Evolutionary conservation across 108 stramenopile genomes (phyloP).

Genomic region (Epipyxis sp.): DNA sequence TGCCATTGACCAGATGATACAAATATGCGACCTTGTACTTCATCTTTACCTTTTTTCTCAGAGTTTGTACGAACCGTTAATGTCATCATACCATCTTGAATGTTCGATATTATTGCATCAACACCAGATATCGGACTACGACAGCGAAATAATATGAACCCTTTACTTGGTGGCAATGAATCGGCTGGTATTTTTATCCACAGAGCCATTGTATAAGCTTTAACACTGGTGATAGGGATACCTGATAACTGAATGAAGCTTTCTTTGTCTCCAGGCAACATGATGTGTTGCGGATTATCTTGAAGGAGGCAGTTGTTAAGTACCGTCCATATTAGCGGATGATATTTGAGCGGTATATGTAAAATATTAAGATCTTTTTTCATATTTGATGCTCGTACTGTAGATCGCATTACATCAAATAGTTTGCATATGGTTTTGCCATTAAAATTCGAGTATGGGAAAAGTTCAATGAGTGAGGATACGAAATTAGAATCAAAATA

Average conservation of each 20-base stretch:
- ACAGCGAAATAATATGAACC: not conserved
- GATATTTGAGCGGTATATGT: too few species aligned
- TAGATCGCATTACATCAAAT: not conserved
- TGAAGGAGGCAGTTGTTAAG: too few species aligned
- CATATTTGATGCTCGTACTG: too few species aligned
- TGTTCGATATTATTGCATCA: not conserved
- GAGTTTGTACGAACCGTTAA: constrained; percentile 4
- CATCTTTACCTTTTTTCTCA: constrained; percentile 1
- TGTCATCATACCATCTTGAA: not conserved
- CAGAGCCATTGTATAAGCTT: not conserved
- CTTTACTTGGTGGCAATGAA: not conserved
- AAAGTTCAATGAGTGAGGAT: not conserved
- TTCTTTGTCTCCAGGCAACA: not conserved
- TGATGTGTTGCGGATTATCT: constrained; percentile 8
- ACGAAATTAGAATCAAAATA: not conserved
- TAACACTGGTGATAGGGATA: not conserved
- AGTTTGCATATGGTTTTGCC: not conserved
- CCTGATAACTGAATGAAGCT: not conserved
- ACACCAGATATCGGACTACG: not conserved
- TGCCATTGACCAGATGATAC: not conserved
- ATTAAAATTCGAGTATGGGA: not conserved
- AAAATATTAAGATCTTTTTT: too few species aligned
- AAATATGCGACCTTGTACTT: not conserved
- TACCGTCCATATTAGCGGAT: too few species aligned
- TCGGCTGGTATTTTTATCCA: constrained; percentile 7